Evolutionary conservation across 495 filamentous ascomycete genomes (phyloP).

Genomic region (Niebla homalea): DNA sequence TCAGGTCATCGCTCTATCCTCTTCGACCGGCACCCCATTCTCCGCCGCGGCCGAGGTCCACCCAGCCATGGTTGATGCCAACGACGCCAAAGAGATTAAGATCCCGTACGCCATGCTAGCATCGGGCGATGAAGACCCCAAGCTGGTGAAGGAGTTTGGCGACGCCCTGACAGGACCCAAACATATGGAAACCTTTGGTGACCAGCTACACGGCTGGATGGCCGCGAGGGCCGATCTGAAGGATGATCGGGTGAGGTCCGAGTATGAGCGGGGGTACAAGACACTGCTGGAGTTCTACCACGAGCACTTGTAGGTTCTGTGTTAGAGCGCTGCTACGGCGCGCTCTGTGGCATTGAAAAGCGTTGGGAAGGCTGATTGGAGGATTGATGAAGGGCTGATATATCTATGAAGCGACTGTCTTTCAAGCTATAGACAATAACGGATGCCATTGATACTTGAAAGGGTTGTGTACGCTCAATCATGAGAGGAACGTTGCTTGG

Average conservation of each 20-base stretch:
- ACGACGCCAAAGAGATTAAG: constrained; percentile 53
- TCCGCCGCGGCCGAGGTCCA: constrained; percentile 58
- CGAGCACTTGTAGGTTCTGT: constrained; percentile 46
- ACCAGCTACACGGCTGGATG: constrained; percentile 91
- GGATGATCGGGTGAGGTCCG: constrained; percentile 50
- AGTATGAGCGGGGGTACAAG: constrained; percentile 73
- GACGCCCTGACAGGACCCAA: constrained; percentile 50
- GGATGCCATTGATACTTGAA: too few species aligned
- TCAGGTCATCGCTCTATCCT: constrained; percentile 47
- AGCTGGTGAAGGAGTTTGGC: constrained; percentile 61
- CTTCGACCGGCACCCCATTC: constrained; percentile 48
- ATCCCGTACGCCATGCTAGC: constrained; percentile 54
- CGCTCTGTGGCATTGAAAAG: too few species aligned
- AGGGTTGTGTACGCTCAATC: too few species aligned
- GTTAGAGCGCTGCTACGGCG: too few species aligned
- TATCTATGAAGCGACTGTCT: too few species aligned
- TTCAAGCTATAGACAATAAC: too few species aligned
- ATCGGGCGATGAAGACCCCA: constrained; percentile 49
- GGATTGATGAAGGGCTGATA: too few species aligned
- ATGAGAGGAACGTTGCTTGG: too few species aligned
- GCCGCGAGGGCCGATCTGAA: constrained; percentile 57
- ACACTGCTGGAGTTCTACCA: constrained; percentile 61
- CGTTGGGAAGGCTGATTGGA: too few species aligned
- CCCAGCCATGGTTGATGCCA: constrained; percentile 78
- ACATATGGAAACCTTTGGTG: constrained; percentile 64